Evolutionary conservation across 1,284 basidiomycete species (phyloP), one percentile per base, ranked within the genome.

Genomic region (Butyriboletus regius): DNA sequence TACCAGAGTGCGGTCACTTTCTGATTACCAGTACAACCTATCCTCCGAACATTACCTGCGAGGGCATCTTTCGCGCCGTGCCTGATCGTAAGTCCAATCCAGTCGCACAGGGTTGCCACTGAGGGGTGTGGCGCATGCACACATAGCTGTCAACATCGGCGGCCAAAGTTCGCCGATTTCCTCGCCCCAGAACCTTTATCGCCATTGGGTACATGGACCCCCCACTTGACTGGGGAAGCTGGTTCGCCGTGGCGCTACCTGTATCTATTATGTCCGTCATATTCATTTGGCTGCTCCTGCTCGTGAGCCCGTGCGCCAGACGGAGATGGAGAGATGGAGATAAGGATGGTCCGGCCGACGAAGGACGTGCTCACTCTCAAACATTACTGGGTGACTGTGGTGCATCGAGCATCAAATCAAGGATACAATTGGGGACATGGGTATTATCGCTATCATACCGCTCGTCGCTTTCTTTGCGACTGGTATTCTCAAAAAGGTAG

Each of bases 121-220:
- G 45, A 57, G 42, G 47, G 47, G 41, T 24, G 10, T 18, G 36
- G 15, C 28, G 13, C n/a, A n/a, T 28, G 20, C 18, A 10, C 18
- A 15, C 34, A 28, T 60, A 92, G 90, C 80, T 0, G 92, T 94
- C 31, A 98, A 98, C 69, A 95, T 98, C 54, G 96, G 96, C n/a
- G 93, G 93, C 0, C 92, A 95, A 70, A 89, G 85, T 48, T 97
- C 92, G 2, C 93, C 92, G 5, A 88, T 88, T 33, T 96, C 94
- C 0, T 96, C 93, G 0, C 95, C 96, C 1, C 96, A 99, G 70
- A 99, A 98, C 68, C 78, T 98, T n/a, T 26, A 98, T 98, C 59
- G 94, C 95, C 3, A 74, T 98, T 12, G 74, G 80, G 43, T 82
- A 78, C 29, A 98, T 99, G 95, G 82, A 91, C 44, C 85, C 88